Evolutionary conservation across 495 filamentous ascomycete species (phyloP), one percentile per base, ranked within the genome.

Genomic region (Aspergillus campestris): DNA sequence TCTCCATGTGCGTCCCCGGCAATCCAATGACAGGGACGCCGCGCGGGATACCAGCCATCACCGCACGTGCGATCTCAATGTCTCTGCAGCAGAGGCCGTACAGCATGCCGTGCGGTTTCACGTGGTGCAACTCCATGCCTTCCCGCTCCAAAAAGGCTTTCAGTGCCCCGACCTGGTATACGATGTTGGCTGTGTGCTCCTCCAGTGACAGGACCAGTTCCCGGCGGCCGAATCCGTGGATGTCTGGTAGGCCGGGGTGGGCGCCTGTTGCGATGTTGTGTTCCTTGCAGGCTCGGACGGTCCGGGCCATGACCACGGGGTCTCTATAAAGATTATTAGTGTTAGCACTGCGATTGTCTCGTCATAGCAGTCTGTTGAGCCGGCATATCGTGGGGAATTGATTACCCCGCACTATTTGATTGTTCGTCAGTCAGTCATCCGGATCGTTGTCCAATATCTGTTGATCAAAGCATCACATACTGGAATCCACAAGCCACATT

Each of bases 401-500:
- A n/a, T n/a, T n/a, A n/a, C n/a, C n/a, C n/a, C n/a, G n/a, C n/a
- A n/a, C n/a, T n/a, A n/a, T n/a, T n/a, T n/a, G n/a, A n/a, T n/a
- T n/a, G n/a, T n/a, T n/a, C n/a, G n/a, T n/a, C n/a, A n/a, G n/a
- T n/a, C n/a, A n/a, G n/a, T n/a, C n/a, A n/a, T n/a, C n/a, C n/a
- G n/a, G n/a, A n/a, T n/a, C n/a, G n/a, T n/a, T n/a, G n/a, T n/a
- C n/a, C n/a, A n/a, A n/a, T n/a, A n/a, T n/a, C n/a, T n/a, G n/a
- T n/a, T n/a, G n/a, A n/a, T n/a, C n/a, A n/a, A n/a, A n/a, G n/a
- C n/a, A n/a, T n/a, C n/a, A n/a, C 33, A n/a, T 15, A 33, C 11
- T 45, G 43, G 24, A 45, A 45, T 14, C 43, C 43, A 18, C 43
- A 45, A 2, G 43, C 43, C 10, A 45, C 38, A 15, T 45, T 45